Evolutionary conservation across 164 flowering plant species (phyloP).

Genomic region (Vitis cinerea): DNA sequence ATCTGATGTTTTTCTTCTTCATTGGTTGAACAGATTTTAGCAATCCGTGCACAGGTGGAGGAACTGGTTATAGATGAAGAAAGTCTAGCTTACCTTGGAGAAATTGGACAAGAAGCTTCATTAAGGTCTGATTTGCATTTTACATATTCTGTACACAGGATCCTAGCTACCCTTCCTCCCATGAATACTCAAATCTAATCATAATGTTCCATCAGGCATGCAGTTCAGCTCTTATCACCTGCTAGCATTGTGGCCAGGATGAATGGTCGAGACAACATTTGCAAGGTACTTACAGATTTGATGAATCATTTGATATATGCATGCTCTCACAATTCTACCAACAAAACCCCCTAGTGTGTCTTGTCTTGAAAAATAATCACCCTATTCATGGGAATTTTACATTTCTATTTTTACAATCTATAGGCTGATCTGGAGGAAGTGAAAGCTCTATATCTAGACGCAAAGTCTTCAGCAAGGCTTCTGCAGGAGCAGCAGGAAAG

Average conservation of each 20-base stretch:
- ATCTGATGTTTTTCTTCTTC: neutral
- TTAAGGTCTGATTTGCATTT: slow-evolving; percentile 49
- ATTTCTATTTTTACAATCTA: neutral
- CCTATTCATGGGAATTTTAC: neutral
- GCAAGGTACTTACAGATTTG: slow-evolving; percentile 54
- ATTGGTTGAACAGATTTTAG: slow-evolving; percentile 63
- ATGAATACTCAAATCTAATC: neutral
- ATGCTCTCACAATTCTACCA: neutral
- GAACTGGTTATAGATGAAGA: slow-evolving; percentile 82
- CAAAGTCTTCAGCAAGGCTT: slow-evolving; percentile 90
- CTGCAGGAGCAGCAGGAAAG: slow-evolving; percentile 93
- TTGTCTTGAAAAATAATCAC: neutral
- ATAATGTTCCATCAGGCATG: slow-evolving; percentile 52
- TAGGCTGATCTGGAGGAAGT: slow-evolving; percentile 94
- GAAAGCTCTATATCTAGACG: slow-evolving; percentile 66
- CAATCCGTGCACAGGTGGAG: slow-evolving; percentile 91
- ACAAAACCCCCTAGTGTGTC: too few species aligned
- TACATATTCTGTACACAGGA: neutral
- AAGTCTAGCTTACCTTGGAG: slow-evolving; percentile 84
- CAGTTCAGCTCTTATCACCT: slow-evolving; percentile 84
- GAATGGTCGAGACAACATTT: slow-evolving; percentile 78
- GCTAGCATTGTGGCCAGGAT: slow-evolving; percentile 74
- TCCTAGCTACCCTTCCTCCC: neutral
- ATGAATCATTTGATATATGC: neutral
- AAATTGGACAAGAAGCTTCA: slow-evolving; percentile 81